Base-by-base conservation (phyloP, 495 filamentous ascomycete species). In the Daldinia vernicosa region DNA sequence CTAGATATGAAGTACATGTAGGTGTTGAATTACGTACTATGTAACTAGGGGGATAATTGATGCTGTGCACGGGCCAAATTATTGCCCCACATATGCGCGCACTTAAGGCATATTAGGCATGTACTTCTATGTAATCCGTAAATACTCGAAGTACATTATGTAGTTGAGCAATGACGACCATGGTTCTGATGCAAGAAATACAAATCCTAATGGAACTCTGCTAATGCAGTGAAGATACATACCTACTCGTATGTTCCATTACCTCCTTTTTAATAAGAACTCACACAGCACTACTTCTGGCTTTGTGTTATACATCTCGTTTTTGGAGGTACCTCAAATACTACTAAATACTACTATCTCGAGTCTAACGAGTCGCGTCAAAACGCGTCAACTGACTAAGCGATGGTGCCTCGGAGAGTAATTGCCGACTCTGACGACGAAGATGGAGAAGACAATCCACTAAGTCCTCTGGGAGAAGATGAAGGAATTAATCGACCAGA, bases 381-480 rank as follows among this genome's bases (percentile, higher is more conserved):
- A 35, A 40, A 72, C 71, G 69, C 72, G 66, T 72, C 56, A 53
- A 47, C 17, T 60, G 26, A 47, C 39, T 32, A 24, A 51, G 55
- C 40, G 15, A 77, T 77, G 75, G 68, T 54, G 59, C 63, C 45
- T 45, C 75, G 69, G 6, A 70, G 58, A 24, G 68, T 76, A 51
- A 69, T 77, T 51, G 75, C 74, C 37, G 75, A 77, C 53, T 77
- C 75, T 8, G 75, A 77, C 37, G 74, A 76, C 33, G 75, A 77
- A 51, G 74, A 77, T 50, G 70, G 52, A n/a, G 75, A 61, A 9
- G 74, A 77, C 43, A 50, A 27, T 27, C 52, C 59, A 32, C 43
- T 66, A 30, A 69, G 63, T 33, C 67, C 69, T 52, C 27, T 17
- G 1, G 57, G 35, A 52, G 65, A 59, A 30, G 64, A 74, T 7